Base-by-base conservation (phyloP, 306 rosid genomes). In the cucumber (Cucumis sativus) region DNA sequence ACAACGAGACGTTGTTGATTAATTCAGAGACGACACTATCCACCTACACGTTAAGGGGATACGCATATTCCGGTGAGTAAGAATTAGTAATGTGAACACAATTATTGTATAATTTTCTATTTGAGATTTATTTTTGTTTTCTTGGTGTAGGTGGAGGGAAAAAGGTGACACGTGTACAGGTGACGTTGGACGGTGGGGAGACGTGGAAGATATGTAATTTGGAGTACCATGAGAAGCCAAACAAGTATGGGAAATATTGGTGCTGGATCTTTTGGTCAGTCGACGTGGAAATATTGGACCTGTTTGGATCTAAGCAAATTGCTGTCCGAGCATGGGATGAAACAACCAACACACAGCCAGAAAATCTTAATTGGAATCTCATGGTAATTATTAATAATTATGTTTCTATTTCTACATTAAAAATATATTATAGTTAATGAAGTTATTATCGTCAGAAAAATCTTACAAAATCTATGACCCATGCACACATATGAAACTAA, bases 261-360 rank as follows among this genome's bases (percentile, higher is more conserved):
- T 93, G 98, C 77, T 91, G 98, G 98, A 89, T 97, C 75, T 93
- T 93, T 77, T 93, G 98, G 98, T 87, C 88, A 2, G 65, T 93
- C 68, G 97, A 91, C 55, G 88, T 91, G 7, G 93, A 91, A 76
- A 84, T 93, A 21, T 74, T 89, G 59, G 86, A 88, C 78, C 78
- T 93, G 1, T 63, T 93, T 18, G 92, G 79, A 1, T 85, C 91
- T 56, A 93, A 87, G 74, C 92, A 89, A 68, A 83, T 93, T 10
- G 96, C 93, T 0, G 98, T 91, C 8, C 86, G 98, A 17, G 93
- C 97, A 10, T 91, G 98, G 98, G 98, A 93, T 52, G 87, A 89
- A 78, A 84, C 93, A 73, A 91, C 61, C 79, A 91, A 91, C 80
- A 93, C 96, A 28, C 98, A 93, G 20, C 98, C 98, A 0, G 89